A percentile compares a stretch with the other conserved stretches of the same genome.
These are phyloP conservation scores for Dactylellina parvicollis DNA, from an alignment of 2,329 filamentous ascomycete genomes.

Conservation along the genomic window DNA sequence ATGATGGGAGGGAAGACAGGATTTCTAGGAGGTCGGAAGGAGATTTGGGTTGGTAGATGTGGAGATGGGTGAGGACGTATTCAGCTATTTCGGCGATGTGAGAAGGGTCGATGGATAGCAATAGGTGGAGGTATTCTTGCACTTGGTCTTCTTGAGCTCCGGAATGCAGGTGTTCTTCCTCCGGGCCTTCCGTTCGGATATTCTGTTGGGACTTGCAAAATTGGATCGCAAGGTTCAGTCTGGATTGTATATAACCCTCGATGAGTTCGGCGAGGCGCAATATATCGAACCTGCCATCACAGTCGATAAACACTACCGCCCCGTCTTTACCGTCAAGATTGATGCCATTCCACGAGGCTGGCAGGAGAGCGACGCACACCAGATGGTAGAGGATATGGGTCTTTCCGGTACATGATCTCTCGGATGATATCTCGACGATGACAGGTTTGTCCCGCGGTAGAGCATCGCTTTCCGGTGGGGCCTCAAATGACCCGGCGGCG, in stretches of 20 bases:
- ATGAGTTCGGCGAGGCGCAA: conserved; percentile 31
- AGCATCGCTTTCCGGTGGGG: conserved; percentile 14
- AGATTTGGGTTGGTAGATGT: conserved; percentile 34
- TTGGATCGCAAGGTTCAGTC: conserved; percentile 18
- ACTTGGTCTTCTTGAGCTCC: conserved; percentile 9
- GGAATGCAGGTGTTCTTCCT: conserved; percentile 5
- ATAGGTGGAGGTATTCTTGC: conserved; percentile 22
- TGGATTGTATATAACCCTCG: conserved; percentile 17
- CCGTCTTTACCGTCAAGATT: conserved; percentile 64
- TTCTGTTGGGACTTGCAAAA: conserved; percentile 33
- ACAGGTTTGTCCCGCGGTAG: conserved; percentile 27
- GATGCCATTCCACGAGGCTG: conserved; percentile 59
- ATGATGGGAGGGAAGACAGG: conserved; percentile 25
- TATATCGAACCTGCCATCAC: conserved; percentile 67
- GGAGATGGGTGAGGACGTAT: conserved; percentile 36
- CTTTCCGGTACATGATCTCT: conserved; percentile 64
- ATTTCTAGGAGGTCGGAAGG: conserved; percentile 41
- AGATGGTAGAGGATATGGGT: conserved; percentile 70
- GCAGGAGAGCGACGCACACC: conserved; percentile 66
- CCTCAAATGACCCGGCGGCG: conserved; percentile 17
- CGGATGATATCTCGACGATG: conserved; percentile 49
- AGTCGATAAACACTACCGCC: conserved; percentile 68
- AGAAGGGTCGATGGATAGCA: conserved; percentile 9
- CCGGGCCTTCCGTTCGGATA: neutral
- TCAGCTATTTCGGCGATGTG: conserved; percentile 27